phyloP scores from a whole-genome alignment of 2,329 filamentous ascomycete species.

The Claviceps sp. region DNA sequence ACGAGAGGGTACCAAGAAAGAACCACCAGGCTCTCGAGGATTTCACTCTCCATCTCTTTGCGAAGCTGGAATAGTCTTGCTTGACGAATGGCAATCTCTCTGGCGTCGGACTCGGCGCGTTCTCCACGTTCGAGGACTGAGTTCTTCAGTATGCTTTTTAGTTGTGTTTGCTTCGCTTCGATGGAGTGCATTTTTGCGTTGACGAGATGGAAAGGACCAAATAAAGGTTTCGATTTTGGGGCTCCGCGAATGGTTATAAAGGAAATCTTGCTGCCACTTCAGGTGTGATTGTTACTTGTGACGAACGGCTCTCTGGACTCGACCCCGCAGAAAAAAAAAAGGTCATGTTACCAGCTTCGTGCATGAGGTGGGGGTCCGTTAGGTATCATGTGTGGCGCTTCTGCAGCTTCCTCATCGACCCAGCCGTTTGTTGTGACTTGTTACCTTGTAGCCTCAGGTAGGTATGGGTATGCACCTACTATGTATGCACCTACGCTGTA shows the following conservation, averaged over 20 bases:
- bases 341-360: too few species aligned
- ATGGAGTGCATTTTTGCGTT: conserved; percentile 10
- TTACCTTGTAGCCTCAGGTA: too few species aligned
- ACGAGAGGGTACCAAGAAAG: conserved; percentile 48
- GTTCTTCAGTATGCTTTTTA: conserved; percentile 51
- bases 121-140: conserved; percentile 11
- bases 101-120: conserved; percentile 24
- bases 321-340: not conserved
- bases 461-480: too few species aligned
- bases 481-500: too few species aligned
- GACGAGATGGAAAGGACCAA: too few species aligned
- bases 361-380: too few species aligned
- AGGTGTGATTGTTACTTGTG: not conserved
- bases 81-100: conserved; percentile 64
- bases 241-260: too few species aligned
- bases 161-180: conserved; percentile 18
- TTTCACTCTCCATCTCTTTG: conserved; percentile 62
- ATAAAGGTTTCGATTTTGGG: too few species aligned
- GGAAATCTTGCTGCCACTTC: too few species aligned
- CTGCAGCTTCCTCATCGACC: too few species aligned
- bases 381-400: too few species aligned
- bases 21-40: conserved; percentile 57
- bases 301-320: not conserved
- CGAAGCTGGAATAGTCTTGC: conserved; percentile 70
- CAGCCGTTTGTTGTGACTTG: too few species aligned